phyloP scores from a whole-genome alignment of 2,329 filamentous ascomycete species.

The Neonectria coccinea region DNA sequence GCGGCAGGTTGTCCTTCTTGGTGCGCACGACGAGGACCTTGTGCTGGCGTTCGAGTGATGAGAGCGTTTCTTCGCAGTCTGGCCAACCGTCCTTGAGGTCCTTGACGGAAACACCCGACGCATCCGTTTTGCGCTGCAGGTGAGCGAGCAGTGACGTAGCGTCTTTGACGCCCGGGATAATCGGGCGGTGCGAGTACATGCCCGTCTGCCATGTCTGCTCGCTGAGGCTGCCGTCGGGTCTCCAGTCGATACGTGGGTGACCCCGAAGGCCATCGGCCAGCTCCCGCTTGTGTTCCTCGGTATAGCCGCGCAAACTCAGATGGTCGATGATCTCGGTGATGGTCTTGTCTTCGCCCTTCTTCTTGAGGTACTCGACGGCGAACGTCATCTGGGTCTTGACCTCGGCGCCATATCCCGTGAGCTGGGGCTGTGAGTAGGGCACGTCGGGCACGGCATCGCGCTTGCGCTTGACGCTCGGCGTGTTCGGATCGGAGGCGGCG shows the following conservation, averaged over 20 bases:
- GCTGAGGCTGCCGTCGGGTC: constrained; percentile 68
- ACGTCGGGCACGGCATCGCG: constrained; percentile 66
- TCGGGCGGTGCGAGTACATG: constrained; percentile 85
- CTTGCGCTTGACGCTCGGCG: constrained; percentile 73
- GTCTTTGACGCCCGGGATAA: constrained; percentile 82
- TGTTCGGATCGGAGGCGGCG: constrained; percentile 68
- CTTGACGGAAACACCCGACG: constrained; percentile 84
- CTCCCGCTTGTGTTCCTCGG: constrained; percentile 70
- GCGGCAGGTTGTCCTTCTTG: constrained; percentile 90
- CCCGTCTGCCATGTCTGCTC: constrained; percentile 75
- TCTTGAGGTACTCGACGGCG: constrained; percentile 84
- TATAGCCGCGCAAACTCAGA: constrained; percentile 75
- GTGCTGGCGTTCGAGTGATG: constrained; percentile 80
- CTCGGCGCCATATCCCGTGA: constrained; percentile 80
- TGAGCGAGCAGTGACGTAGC: constrained; percentile 82
- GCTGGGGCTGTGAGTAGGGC: constrained; percentile 79
- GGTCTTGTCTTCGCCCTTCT: constrained; percentile 74
- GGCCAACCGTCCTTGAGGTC: constrained; percentile 98
- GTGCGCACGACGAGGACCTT: constrained; percentile 87
- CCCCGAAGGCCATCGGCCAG: constrained; percentile 76
- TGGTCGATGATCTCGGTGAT: constrained; percentile 85
- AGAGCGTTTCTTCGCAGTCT: constrained; percentile 82
- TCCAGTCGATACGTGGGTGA: constrained; percentile 70
- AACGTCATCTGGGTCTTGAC: constrained; percentile 90
- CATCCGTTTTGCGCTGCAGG: constrained; percentile 84